Evolutionary conservation across 2,329 filamentous ascomycete species (phyloP).

Genomic region (Beauveria caledonica): DNA sequence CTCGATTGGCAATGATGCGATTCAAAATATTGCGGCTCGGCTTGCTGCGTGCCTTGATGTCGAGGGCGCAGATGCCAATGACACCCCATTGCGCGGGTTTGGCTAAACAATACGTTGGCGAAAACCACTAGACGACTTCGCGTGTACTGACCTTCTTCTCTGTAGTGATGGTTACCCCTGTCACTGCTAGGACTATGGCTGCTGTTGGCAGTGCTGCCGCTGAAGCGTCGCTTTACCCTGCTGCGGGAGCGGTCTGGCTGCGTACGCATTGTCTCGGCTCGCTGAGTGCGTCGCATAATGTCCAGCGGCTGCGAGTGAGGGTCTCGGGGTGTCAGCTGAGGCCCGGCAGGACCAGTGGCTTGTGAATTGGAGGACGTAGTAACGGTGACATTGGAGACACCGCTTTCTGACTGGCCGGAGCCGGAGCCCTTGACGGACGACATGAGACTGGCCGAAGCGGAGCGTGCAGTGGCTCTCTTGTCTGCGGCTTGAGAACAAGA

Average conservation of each 20-base stretch:
- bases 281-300: conserved; percentile 35
- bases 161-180: conserved; percentile 43
- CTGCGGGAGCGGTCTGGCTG: conserved; percentile 56
- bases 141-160: conserved; percentile 40
- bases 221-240: conserved; percentile 65
- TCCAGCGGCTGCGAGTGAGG: conserved; percentile 33
- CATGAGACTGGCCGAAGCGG: conserved; percentile 36
- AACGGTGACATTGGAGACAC: conserved; percentile 43
- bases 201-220: conserved; percentile 72
- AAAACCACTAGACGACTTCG: not conserved
- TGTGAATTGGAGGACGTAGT: conserved; percentile 42
- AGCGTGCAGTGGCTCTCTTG: conserved; percentile 30
- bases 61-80: conserved; percentile 91
- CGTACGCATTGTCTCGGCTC: conserved; percentile 31
- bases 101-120: conserved; percentile 27
- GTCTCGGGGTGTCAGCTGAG: conserved; percentile 39
- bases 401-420: conserved; percentile 41
- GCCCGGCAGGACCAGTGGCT: conserved; percentile 17
- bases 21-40: conserved; percentile 95
- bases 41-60: conserved; percentile 93
- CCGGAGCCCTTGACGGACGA: conserved; percentile 33
- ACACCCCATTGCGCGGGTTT: conserved; percentile 55
- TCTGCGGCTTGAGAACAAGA: conserved; percentile 49
- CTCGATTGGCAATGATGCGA: conserved; percentile 76
- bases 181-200: conserved; percentile 75